Conservation (phyloP, 192 early-diverging fungal genomes). For the Mortierella hygrophila region DNA sequence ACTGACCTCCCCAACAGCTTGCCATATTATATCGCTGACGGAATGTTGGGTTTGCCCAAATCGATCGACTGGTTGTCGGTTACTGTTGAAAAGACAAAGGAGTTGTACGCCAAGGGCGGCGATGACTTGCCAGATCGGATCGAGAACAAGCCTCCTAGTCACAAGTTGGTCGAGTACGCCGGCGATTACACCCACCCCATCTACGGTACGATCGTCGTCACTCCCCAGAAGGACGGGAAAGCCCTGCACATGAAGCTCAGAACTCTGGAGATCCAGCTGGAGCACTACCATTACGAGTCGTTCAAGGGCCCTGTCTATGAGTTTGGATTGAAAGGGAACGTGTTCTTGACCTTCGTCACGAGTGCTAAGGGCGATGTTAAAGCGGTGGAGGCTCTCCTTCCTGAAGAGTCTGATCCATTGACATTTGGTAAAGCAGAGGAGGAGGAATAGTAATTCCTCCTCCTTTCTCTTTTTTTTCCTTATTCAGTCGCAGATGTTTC, state of each 20-base stretch:
- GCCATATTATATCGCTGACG: background rate
- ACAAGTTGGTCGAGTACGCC: conserved; percentile 1
- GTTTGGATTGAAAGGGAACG: background rate
- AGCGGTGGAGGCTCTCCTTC: background rate
- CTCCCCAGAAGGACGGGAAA: background rate
- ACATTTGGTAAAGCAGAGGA: no score
- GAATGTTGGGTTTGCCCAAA: background rate
- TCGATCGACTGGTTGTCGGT: background rate
- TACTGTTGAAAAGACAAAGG: background rate
- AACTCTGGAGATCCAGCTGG: conserved; percentile 8
- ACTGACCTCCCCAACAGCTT: background rate
- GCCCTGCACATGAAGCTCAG: conserved; percentile 1
- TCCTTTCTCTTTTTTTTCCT: no score
- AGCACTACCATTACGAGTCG: conserved; percentile 30
- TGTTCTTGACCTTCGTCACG: conserved; percentile 11
- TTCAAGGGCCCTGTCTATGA: background rate
- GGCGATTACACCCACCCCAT: conserved; percentile 26
- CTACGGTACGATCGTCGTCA: conserved; percentile 17
- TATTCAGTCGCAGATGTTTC: no score
- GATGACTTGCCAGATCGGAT: conserved; percentile 1
- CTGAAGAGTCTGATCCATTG: no score
- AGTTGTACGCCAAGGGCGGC: background rate
- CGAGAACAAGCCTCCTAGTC: conserved; percentile 13
- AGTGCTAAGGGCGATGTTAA: background rate
- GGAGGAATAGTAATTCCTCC: no score